Conservation (phyloP, 345 rosid genomes). For the Gossypium anomalum region DNA sequence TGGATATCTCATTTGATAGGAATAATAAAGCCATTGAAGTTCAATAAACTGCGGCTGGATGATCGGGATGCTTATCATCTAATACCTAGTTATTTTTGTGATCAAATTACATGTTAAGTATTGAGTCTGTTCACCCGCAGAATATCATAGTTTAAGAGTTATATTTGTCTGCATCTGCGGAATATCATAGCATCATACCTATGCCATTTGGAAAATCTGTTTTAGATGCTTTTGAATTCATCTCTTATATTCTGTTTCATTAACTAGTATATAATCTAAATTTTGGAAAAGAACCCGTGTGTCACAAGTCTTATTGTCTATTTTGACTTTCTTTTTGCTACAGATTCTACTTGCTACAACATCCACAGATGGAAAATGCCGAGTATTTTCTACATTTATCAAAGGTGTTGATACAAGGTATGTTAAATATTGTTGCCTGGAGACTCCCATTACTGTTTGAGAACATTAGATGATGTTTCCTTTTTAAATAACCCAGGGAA, state of each 20-base stretch:
- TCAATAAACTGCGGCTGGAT: not conserved
- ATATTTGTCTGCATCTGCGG: not conserved
- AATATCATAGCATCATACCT: not conserved
- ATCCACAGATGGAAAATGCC: conserved; percentile 96
- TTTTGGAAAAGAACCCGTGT: not conserved
- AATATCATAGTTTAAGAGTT: not conserved
- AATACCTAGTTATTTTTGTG: not conserved
- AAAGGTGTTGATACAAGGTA: conserved; percentile 96
- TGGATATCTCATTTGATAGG: no score
- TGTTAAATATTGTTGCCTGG: conserved; percentile 11
- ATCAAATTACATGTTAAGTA: not conserved
- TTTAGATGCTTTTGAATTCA: not conserved
- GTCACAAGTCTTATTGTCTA: not conserved
- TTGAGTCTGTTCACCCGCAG: no score
- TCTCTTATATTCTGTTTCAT: not conserved
- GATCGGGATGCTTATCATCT: not conserved
- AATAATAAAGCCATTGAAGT: no score
- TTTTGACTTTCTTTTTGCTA: conserved; percentile 14
- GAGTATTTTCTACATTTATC: conserved; percentile 92
- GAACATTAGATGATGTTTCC: conserved; percentile 23
- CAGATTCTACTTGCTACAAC: conserved; percentile 93
- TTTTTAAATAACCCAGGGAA: conserved; percentile 47
- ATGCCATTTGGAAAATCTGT: not conserved
- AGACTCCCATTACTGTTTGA: conserved; percentile 7
- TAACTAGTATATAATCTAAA: not conserved